phyloP scores from a whole-genome alignment of 148 eudicot species.

The Cornus suecica region DNA sequence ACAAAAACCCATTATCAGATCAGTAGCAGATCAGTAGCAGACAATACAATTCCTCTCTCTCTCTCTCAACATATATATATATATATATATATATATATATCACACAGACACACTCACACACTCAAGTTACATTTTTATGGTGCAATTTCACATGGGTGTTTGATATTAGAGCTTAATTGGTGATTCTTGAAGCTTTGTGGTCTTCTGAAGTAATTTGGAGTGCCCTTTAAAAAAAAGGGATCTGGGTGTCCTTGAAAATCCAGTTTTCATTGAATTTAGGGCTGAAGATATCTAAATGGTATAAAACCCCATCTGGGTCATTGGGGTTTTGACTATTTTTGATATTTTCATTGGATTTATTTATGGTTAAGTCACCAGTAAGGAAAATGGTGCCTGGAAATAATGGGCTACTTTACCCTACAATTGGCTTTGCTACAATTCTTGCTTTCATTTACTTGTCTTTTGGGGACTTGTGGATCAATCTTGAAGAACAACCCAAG shows the following conservation, averaged over 20 bases:
- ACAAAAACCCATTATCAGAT: background rate
- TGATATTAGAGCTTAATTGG: conserved; percentile 8
- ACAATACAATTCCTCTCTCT: background rate
- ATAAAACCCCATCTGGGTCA: conserved; percentile 8
- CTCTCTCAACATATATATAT: no score
- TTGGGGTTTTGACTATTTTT: background rate
- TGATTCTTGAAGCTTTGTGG: background rate
- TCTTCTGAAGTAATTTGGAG: background rate
- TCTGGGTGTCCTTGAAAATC: conserved; percentile 20
- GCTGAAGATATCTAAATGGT: conserved; percentile 6
- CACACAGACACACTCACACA: no score
- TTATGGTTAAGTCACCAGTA: conserved; percentile 22
- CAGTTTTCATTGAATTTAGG: conserved; percentile 13
- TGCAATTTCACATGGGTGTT: background rate
- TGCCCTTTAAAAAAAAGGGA: conserved; percentile 25
- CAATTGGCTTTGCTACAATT: conserved; percentile 52
- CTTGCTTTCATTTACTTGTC: conserved; percentile 63
- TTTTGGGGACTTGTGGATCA: conserved; percentile 62
- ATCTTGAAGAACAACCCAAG: conserved; percentile 19
- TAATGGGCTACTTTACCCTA: conserved; percentile 65
- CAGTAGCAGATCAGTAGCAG: background rate
- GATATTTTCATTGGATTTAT: conserved; percentile 9
- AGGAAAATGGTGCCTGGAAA: conserved; percentile 49
- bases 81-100: no score
- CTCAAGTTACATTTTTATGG: background rate